Base-by-base conservation (phyloP, 306 rosid species). In the Oemleria cerasiformis region DNA sequence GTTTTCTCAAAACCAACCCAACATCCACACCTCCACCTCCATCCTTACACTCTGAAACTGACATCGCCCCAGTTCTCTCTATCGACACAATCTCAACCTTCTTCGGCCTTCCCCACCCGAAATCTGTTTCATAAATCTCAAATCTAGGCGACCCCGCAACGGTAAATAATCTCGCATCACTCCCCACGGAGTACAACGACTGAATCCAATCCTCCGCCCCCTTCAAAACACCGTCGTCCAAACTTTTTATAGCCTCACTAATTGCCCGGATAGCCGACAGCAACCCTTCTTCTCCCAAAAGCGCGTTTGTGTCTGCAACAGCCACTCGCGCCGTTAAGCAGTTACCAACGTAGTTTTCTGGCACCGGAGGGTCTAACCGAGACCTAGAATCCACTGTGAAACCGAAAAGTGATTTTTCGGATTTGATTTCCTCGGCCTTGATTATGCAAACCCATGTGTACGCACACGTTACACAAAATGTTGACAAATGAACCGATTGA, bases 141-240 rank as follows among this genome's bases (percentile, higher is more conserved):
- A 85, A 82, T 19, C 71, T 19, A 38, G 80, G 78, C 4, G 85
- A 80, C 8, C 87, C 85, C 0, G 73, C 76, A 45, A 41, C 20
- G 1, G 36, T 1, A 49, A 51, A 4, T 0, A 50, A 3, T 45
- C 36, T 30, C 3, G 36, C 36, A 30, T 30, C 36, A 2, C 36
- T 30, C 3, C 36, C 36, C 36, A 30, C 36, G 3, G 3, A 30
- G 36, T 30, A 30, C 36, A 30, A 30, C 4, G 36, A 30, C 3
- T 3, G 36, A 30, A 30, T 30, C 36, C 36, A 30, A 2, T 30
- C 4, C 36, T 30, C 36, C 36, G 36, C 36, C 3, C 36, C 36
- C 3, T 30, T 30, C 3, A 30, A 30, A 30, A 30, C 36, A 30
- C 36, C 3, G 3, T 30, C 36, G 36, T 30, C 36, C 36, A 30